Evolutionary conservation across 306 rosid genomes (phyloP).

Genomic region (Leucaena leucocephala): DNA sequence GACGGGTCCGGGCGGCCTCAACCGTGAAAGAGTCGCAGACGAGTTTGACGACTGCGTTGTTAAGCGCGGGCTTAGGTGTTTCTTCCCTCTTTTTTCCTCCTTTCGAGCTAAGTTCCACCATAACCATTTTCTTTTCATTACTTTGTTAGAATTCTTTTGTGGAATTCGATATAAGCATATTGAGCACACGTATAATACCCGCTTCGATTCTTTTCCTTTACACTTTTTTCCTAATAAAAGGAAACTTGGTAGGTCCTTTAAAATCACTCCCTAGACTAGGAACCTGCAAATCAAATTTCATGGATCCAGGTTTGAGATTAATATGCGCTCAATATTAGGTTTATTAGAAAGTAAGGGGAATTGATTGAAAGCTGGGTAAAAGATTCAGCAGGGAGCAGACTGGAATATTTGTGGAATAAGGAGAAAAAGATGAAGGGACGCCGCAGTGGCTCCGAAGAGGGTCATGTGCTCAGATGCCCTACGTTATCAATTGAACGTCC

Average conservation of each 20-base stretch:
- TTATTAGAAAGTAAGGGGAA: neutral
- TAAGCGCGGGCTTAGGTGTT: too few relatives aligned
- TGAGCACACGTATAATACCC: neutral
- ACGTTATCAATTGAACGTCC: neutral
- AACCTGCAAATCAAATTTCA: neutral
- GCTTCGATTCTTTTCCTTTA: neutral
- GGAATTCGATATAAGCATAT: neutral
- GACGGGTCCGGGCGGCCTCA: too few relatives aligned
- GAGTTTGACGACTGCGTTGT: too few relatives aligned
- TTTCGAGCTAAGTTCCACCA: neutral
- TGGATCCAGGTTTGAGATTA: neutral
- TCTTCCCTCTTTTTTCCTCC: too few relatives aligned
- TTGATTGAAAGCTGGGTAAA: neutral
- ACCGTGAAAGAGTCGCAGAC: too few relatives aligned
- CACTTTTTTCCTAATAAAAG: neutral
- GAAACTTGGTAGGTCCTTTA: neutral
- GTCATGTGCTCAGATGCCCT: neutral
- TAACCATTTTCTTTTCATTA: neutral
- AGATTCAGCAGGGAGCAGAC: neutral
- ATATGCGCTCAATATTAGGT: neutral
- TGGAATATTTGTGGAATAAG: too few relatives aligned
- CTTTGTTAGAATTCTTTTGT: neutral
- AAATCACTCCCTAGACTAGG: neutral
- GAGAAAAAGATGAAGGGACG: neutral
- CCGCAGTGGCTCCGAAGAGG: neutral